Evolutionary conservation across 305 asterid genomes (phyloP).

Genomic region (Fraxinus baroniana): DNA sequence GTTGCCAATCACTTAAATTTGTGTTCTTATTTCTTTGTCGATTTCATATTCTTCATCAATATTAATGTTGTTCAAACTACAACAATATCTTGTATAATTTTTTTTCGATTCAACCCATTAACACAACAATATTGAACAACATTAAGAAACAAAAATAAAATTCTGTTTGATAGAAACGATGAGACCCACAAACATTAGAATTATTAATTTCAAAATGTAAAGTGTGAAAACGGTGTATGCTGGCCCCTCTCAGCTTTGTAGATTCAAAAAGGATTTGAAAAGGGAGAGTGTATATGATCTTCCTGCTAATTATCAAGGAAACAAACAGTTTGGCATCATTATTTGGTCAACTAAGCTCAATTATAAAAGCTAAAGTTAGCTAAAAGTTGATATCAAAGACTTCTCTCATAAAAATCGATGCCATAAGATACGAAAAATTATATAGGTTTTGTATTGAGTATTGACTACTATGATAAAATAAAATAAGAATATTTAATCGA

Average conservation of each 20-base stretch:
- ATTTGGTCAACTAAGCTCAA: neutral
- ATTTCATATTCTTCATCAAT: too few species aligned
- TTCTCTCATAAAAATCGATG: neutral
- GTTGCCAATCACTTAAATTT: too few species aligned
- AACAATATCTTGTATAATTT: too few species aligned
- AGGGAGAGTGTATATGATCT: neutral
- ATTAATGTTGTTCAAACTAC: too few species aligned
- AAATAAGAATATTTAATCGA: neutral
- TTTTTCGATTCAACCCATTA: conserved; percentile 18
- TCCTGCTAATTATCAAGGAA: neutral
- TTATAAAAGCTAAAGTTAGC: neutral
- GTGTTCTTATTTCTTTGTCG: too few species aligned
- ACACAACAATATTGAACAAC: neutral
- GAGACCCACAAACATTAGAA: neutral
- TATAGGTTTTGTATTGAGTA: neutral
- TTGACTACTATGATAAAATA: neutral
- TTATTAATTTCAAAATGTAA: neutral
- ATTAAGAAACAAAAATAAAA: neutral
- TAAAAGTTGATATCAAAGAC: neutral
- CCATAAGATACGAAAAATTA: neutral
- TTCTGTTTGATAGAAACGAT: conserved; percentile 17
- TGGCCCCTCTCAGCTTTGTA: neutral
- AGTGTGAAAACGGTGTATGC: neutral
- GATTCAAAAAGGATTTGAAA: neutral
- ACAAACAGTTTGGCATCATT: neutral